phyloP scores from a whole-genome alignment of 345 rosid genomes.

The Capsella bursapastoris region DNA sequence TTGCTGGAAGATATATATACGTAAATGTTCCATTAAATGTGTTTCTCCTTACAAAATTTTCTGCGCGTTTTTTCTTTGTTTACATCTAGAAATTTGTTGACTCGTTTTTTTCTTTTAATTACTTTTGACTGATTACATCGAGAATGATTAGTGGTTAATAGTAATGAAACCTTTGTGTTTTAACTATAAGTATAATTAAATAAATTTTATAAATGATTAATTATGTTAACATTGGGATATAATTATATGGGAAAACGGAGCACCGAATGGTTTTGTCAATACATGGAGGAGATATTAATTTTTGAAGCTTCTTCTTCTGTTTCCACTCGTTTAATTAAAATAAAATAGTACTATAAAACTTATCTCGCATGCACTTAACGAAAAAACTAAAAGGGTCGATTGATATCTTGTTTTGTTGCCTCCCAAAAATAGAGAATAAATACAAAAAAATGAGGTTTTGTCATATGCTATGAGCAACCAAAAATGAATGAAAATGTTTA shows the following conservation, averaged over 20 bases:
- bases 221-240: conserved; percentile 1
- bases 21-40: conserved; percentile 21
- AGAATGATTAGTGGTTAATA: conserved; percentile 12
- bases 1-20: conserved; percentile 18
- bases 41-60: neutral
- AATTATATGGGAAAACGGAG: neutral
- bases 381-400: neutral
- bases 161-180: conserved; percentile 2
- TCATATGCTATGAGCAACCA: conserved; percentile 27
- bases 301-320: neutral
- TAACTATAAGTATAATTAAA: too few relatives aligned
- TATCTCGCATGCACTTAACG: conserved; percentile 15
- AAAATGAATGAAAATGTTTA: conserved; percentile 17
- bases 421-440: conserved; percentile 9
- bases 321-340: conserved; percentile 12
- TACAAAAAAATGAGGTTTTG: neutral
- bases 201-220: neutral
- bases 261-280: neutral
- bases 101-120: conserved; percentile 10
- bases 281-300: conserved; percentile 11
- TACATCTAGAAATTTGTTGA: conserved; percentile 21
- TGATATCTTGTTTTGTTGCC: neutral
- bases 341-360: neutral
- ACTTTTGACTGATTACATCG: conserved; percentile 27
- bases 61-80: neutral